Evolutionary conservation across 2,329 filamentous ascomycete species (phyloP).

Genomic region (Hypoxylon sp.): DNA sequence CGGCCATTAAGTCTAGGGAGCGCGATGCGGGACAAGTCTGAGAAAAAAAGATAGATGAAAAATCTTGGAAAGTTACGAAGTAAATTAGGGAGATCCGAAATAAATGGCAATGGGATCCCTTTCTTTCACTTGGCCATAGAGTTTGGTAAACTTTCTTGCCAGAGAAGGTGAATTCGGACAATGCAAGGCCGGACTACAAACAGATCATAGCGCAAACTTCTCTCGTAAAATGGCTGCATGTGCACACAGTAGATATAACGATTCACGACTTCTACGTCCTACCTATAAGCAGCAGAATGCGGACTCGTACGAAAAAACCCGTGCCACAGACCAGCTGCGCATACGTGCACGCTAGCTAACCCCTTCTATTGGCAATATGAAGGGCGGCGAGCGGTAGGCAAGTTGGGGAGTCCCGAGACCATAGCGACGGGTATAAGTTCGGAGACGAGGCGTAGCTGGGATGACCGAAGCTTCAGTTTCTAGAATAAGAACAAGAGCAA

Average conservation of each 20-base stretch:
- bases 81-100: constrained; percentile 8
- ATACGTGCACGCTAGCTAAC: constrained; percentile 2
- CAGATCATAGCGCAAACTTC: background rate
- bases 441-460: constrained; percentile 28
- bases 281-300: constrained; percentile 10
- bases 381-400: constrained; percentile 7
- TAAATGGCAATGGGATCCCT: constrained; percentile 2
- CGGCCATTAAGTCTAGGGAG: constrained; percentile 33
- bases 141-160: constrained; percentile 21
- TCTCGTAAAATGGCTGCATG: background rate
- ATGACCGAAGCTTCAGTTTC: constrained; percentile 30
- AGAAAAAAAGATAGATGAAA: constrained; percentile 8
- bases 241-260: constrained; percentile 14
- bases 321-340: constrained; percentile 12
- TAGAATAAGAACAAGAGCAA: background rate
- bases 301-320: constrained; percentile 5
- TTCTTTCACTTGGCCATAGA: constrained; percentile 19
- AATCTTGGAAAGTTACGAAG: constrained; percentile 13
- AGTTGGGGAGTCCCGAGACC: constrained; percentile 35
- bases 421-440: constrained; percentile 21
- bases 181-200: constrained; percentile 16
- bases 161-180: constrained; percentile 9
- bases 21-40: constrained; percentile 9
- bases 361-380: constrained; percentile 6
- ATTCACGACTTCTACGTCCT: constrained; percentile 3